phyloP scores from a whole-genome alignment of 768 basidiomycete genomes.

The Mycena capillaripes region DNA sequence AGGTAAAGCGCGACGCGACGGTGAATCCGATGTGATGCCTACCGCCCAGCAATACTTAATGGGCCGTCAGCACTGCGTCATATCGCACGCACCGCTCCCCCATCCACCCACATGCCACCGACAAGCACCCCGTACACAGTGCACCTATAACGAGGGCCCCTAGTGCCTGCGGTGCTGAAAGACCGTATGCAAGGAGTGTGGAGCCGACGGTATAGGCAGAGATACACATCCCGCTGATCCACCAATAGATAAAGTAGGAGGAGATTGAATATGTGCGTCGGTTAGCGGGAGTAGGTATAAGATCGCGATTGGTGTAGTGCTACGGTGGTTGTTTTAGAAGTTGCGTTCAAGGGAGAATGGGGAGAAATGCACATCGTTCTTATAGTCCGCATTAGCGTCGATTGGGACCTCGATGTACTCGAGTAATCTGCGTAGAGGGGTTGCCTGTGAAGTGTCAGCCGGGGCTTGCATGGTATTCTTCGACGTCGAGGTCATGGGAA shows the following conservation, averaged over 20 bases:
- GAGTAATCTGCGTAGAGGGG: constrained; percentile 18
- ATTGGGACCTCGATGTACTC: constrained; percentile 34
- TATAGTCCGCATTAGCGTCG: constrained; percentile 32
- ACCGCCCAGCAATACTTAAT: constrained; percentile 6
- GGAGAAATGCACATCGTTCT: constrained; percentile 28
- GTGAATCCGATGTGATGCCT: constrained; percentile 39
- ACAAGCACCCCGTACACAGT: constrained; percentile 32
- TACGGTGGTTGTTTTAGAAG: constrained; percentile 15
- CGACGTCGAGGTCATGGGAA: constrained; percentile 13
- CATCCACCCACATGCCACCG: constrained; percentile 41
- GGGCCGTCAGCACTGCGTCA: constrained; percentile 14
- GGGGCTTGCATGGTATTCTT: constrained; percentile 18
- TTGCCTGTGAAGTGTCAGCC: constrained; percentile 12
- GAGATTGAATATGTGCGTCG: constrained; percentile 44
- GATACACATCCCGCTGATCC: constrained; percentile 38
- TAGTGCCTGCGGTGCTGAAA: constrained; percentile 35
- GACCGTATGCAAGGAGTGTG: constrained; percentile 38
- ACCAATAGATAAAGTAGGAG: constrained; percentile 46
- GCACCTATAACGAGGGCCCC: constrained; percentile 34
- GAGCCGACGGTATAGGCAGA: constrained; percentile 35
- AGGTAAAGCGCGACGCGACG: constrained; percentile 36
- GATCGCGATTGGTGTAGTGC: constrained; percentile 41
- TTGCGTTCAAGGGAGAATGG: constrained; percentile 11
- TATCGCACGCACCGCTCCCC: constrained; percentile 37
- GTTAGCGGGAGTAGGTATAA: constrained; percentile 43